Evolutionary conservation across 805 yeast genomes (phyloP).

Genomic region (Lachancea sp.): DNA sequence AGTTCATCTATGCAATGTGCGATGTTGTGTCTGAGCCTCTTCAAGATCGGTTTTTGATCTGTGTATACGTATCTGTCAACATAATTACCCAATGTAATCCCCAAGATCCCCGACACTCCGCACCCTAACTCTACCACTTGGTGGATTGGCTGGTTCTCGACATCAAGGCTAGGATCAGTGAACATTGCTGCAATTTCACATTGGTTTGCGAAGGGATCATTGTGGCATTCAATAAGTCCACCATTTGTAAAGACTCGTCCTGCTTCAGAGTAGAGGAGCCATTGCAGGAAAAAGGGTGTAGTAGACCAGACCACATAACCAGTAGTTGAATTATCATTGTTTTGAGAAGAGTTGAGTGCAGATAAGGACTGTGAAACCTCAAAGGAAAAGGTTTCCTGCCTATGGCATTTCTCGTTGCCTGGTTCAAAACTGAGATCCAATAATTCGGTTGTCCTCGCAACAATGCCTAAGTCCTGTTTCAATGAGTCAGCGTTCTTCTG

Average conservation of each 20-base stretch:
- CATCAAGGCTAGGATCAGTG: not conserved
- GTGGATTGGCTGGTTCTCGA: conserved; percentile 1
- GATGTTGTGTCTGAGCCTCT: conserved; percentile 25
- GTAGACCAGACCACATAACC: conserved; percentile 35
- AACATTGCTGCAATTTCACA: conserved; percentile 7
- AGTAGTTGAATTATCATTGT: conserved; percentile 33
- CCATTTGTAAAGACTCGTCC: conserved; percentile 19
- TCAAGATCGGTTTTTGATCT: conserved; percentile 31
- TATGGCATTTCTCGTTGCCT: conserved; percentile 1
- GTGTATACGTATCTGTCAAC: conserved; percentile 26
- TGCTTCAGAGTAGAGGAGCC: conserved; percentile 27
- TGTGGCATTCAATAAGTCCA: conserved; percentile 7
- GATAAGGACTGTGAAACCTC: conserved; percentile 27
- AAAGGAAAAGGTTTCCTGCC: conserved; percentile 18
- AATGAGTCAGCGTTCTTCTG: conserved; percentile 16
- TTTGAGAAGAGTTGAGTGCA: conserved; percentile 24
- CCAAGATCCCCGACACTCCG: conserved; percentile 30
- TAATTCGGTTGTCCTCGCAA: conserved; percentile 9
- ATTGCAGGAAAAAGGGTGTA: conserved; percentile 29
- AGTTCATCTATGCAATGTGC: conserved; percentile 23
- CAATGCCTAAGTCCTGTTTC: conserved; percentile 32
- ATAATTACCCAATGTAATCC: conserved; percentile 26
- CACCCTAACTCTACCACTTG: conserved; percentile 29
- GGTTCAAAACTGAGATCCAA: conserved; percentile 26
- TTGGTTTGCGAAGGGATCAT: not conserved